These are phyloP conservation scores for Fusarium sp. DNA, from an alignment of 2,329 filamentous ascomycete genomes.

Conservation along the genomic window DNA sequence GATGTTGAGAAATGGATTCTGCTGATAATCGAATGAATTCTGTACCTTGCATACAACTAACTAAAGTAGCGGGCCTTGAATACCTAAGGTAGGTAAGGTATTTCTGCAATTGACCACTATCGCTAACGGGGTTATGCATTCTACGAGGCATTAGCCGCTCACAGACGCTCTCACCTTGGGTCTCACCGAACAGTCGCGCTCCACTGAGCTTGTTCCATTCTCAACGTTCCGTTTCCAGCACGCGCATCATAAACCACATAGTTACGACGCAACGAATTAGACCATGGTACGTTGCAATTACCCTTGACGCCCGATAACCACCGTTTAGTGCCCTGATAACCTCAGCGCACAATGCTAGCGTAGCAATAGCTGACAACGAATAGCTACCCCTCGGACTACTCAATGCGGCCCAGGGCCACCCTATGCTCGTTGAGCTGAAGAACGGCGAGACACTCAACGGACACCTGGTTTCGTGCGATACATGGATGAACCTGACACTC, in stretches of 20 bases:
- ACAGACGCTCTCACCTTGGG: constrained; percentile 27
- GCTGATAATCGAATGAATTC: background rate
- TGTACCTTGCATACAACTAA: background rate
- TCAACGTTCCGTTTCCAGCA: constrained; percentile 36
- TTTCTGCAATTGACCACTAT: background rate
- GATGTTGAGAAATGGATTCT: background rate
- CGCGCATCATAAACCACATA: constrained; percentile 35
- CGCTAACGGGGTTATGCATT: constrained; percentile 39
- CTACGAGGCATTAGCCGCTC: constrained; percentile 24
- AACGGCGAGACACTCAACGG: constrained; percentile 98
- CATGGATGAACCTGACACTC: constrained; percentile 98
- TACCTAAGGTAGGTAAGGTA: too few species aligned
- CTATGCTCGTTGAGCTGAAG: constrained; percentile 97
- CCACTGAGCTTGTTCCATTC: constrained; percentile 39
- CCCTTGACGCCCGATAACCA: background rate
- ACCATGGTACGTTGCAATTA: constrained; percentile 37
- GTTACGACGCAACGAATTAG: constrained; percentile 27
- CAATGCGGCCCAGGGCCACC: constrained; percentile 95
- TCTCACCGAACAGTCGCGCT: constrained; percentile 39
- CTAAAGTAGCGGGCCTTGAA: constrained; percentile 14
- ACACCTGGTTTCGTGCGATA: constrained; percentile 95
- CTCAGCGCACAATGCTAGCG: constrained; percentile 2
- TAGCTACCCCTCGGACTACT: constrained; percentile 82
- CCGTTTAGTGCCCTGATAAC: background rate
- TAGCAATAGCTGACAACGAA: constrained; percentile 35